These are phyloP conservation scores for Trametes elegans DNA, from an alignment of 768 basidiomycete species.

Conservation along the genomic window DNA sequence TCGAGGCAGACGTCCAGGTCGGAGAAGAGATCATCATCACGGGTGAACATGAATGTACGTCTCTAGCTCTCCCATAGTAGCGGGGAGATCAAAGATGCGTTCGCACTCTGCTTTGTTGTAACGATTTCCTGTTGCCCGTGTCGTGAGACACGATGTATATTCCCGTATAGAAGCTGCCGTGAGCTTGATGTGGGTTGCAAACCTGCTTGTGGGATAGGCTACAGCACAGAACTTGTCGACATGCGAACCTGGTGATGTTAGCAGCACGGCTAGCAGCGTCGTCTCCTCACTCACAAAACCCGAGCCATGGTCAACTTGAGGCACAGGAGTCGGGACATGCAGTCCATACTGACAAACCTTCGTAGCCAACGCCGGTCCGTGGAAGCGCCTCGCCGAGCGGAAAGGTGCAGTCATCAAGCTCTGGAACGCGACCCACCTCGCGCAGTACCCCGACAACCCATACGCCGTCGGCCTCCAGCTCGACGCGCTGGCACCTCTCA, in stretches of 20 bases:
- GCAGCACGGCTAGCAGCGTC: no score
- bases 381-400: conserved; percentile 71
- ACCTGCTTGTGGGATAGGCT: no score
- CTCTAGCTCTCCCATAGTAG: not conserved
- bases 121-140: no score
- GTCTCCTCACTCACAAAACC: no score
- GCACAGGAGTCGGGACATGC: no score
- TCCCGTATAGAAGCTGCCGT: no score
- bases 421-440: conserved; percentile 52
- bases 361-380: conserved; percentile 70
- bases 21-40: conserved; percentile 81
- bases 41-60: conserved; percentile 75
- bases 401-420: conserved; percentile 51
- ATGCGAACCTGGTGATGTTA: no score
- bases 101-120: not conserved
- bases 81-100: no score
- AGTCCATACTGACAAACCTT: not conserved
- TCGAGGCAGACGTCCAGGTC: conserved; percentile 50
- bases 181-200: no score
- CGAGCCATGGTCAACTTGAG: no score
- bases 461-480: conserved; percentile 59
- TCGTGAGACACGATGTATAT: no score
- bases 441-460: conserved; percentile 46
- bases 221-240: no score
- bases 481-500: conserved; percentile 57